Percentiles rank a stretch among this genome's conserved stretches.
phyloP scores from a whole-genome alignment of 352 stramenopile species.

The Globisporangium lucens region DNA sequence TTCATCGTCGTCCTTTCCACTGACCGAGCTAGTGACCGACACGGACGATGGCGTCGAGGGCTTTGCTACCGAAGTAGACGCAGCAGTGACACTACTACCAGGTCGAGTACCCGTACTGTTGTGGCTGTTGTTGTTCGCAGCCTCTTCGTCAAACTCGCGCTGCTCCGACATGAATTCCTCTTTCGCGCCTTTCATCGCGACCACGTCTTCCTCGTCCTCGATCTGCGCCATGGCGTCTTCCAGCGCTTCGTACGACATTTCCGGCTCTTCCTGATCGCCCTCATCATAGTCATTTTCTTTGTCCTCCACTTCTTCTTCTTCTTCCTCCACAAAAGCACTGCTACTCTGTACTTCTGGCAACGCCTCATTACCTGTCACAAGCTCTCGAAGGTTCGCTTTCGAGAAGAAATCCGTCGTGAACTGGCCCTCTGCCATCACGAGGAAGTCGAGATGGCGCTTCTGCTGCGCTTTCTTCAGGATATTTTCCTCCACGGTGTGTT shows the following conservation, averaged over 20 bases:
- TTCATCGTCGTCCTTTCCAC: conserved; percentile 40
- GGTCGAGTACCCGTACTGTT: not conserved
- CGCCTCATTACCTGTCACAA: conserved; percentile 68
- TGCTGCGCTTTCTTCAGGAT: conserved; percentile 98
- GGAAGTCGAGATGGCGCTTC: conserved; percentile 96
- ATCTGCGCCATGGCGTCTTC: conserved; percentile 93
- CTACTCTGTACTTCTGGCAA: conserved; percentile 22
- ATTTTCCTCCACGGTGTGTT: conserved; percentile 99
- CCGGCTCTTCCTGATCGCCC: conserved; percentile 36
- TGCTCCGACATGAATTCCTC: conserved; percentile 57
- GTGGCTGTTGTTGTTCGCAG: not conserved
- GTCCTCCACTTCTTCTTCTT: conserved; percentile 21
- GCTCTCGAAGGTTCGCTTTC: conserved; percentile 83
- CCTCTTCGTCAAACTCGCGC: conserved; percentile 62
- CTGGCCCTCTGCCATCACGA: conserved; percentile 85
- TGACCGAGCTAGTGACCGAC: conserved; percentile 32
- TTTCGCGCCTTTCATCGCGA: conserved; percentile 84
- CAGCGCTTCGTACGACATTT: conserved; percentile 70
- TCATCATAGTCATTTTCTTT: conserved; percentile 24
- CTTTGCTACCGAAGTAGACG: conserved; percentile 19
- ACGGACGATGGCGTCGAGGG: conserved; percentile 35
- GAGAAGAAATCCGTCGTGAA: conserved; percentile 86
- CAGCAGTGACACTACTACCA: not conserved
- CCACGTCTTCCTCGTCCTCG: conserved; percentile 95
- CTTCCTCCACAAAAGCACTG: conserved; percentile 19